phyloP scores from a whole-genome alignment of 257 asterid genomes.

The Haberlea rhodopensis region DNA sequence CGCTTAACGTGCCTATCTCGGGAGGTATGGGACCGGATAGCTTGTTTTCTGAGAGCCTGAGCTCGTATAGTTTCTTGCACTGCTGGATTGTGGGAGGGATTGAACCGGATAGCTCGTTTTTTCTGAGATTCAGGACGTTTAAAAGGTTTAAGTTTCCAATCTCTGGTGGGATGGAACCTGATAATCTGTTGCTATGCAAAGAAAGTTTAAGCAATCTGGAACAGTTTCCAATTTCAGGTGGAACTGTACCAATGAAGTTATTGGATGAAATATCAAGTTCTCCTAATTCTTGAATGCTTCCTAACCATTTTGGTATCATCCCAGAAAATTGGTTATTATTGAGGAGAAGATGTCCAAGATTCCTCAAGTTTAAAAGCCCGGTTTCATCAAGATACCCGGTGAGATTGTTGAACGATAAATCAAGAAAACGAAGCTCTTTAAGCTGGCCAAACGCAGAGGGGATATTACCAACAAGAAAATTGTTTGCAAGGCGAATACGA shows the following conservation, averaged over 20 bases:
- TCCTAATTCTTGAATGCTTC: constrained; percentile 60
- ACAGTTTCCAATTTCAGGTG: constrained; percentile 66
- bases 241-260: constrained; percentile 58
- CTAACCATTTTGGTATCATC: constrained; percentile 65
- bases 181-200: constrained; percentile 50
- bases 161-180: constrained; percentile 68
- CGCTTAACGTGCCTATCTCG: constrained; percentile 61
- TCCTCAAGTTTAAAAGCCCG: constrained; percentile 45
- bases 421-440: constrained; percentile 59
- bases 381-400: constrained; percentile 45
- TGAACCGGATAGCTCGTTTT: constrained; percentile 59
- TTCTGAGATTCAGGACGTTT: constrained; percentile 69
- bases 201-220: constrained; percentile 62
- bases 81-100: constrained; percentile 69
- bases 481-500: constrained; percentile 73
- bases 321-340: constrained; percentile 57
- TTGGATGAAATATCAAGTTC: constrained; percentile 80
- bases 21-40: constrained; percentile 64
- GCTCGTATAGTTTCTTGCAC: constrained; percentile 77
- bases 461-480: constrained; percentile 54
- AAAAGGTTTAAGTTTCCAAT: constrained; percentile 66
- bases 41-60: constrained; percentile 67
- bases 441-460: constrained; percentile 63
- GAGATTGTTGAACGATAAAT: constrained; percentile 64
- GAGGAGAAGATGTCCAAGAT: constrained; percentile 65